phyloP scores from a whole-genome alignment of 345 rosid genomes.

The Salix caprea region DNA sequence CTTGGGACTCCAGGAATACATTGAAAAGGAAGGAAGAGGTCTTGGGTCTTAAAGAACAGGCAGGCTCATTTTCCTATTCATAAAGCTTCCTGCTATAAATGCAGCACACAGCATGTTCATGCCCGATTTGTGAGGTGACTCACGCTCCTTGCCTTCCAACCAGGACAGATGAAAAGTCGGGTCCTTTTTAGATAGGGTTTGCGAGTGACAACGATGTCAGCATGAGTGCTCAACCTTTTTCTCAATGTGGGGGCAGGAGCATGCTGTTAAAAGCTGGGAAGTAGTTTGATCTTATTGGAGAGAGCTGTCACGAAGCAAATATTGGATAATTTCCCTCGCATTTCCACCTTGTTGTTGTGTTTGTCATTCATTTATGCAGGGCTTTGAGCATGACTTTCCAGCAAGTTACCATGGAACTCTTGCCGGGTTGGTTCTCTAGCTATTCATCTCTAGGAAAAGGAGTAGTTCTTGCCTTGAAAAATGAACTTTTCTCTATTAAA shows the following conservation, averaged over 20 bases:
- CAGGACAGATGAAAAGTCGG: not conserved
- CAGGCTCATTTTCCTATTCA: not conserved
- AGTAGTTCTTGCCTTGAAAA: too few species aligned
- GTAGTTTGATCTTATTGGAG: not conserved
- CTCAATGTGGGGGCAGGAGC: not conserved
- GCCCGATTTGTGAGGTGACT: slow-evolving; percentile 4
- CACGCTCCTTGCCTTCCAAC: not conserved
- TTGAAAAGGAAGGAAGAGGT: not conserved
- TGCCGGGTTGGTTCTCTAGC: not conserved
- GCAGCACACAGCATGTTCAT: slow-evolving; percentile 3
- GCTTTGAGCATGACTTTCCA: not conserved
- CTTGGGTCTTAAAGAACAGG: not conserved
- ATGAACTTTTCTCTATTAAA: too few species aligned
- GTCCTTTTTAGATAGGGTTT: not conserved
- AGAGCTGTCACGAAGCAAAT: not conserved
- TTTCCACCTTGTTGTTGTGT: not conserved
- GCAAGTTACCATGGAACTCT: not conserved
- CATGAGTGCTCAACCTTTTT: not conserved
- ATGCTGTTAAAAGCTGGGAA: not conserved
- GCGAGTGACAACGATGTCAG: not conserved
- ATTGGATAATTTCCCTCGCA: not conserved
- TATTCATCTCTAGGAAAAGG: not conserved
- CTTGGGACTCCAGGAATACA: too few species aligned
- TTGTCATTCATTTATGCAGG: not conserved
- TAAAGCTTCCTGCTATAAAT: not conserved